Conservation (phyloP, 2,329 filamentous ascomycete genomes). For the Penicillium capsulatum region DNA sequence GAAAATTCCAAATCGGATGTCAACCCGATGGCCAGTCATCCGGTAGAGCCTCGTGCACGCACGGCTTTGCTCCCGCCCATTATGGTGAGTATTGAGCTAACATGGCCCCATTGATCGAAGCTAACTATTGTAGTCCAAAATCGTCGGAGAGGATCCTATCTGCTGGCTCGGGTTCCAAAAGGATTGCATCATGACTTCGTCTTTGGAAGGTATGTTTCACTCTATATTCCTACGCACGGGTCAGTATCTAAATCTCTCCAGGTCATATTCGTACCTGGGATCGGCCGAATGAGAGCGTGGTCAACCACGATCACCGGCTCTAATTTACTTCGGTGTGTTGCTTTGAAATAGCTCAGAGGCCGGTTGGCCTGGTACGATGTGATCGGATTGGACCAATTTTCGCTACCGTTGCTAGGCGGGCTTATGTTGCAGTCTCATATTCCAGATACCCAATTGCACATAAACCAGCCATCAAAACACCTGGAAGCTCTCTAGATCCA, state of each 20-base stretch:
- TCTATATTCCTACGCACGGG: too few species aligned
- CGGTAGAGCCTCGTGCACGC: constrained; percentile 76
- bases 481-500: too few species aligned
- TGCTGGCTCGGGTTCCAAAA: constrained; percentile 93
- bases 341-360: too few species aligned
- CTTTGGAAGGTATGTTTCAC: constrained; percentile 82
- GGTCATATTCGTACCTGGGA: constrained; percentile 74
- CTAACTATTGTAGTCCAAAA: constrained; percentile 60
- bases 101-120: not conserved
- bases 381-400: too few species aligned
- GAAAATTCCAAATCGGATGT: constrained; percentile 41
- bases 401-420: too few species aligned
- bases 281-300: constrained; percentile 51
- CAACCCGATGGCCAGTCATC: constrained; percentile 64
- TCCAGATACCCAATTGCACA: not conserved
- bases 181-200: constrained; percentile 87
- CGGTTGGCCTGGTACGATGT: too few species aligned
- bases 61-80: constrained; percentile 88
- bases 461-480: not conserved
- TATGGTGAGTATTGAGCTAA: constrained; percentile 56
- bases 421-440: not conserved
- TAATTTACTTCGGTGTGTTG: not conserved
- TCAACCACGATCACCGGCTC: constrained; percentile 19
- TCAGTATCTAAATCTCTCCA: too few species aligned
- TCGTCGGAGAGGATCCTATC: constrained; percentile 78